phyloP scores from a whole-genome alignment of 2,329 filamentous ascomycete species.

The Coniochaeta sp. region DNA sequence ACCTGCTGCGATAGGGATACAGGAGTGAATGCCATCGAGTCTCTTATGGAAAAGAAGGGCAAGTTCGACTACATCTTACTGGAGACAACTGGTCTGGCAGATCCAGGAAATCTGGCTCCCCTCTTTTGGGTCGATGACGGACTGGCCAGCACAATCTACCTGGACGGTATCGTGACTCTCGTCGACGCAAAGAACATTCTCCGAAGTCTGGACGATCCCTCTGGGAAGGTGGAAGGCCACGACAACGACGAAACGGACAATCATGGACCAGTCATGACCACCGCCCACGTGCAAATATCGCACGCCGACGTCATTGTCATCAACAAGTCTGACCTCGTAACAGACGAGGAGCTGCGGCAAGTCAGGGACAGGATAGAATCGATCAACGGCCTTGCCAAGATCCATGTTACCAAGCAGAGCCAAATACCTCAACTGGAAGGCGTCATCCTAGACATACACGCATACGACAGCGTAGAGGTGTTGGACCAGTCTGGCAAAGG shows the following conservation, averaged over 20 bases:
- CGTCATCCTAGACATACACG: conserved; percentile 80
- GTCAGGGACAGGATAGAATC: conserved; percentile 67
- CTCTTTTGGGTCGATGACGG: conserved; percentile 98
- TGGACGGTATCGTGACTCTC: conserved; percentile 93
- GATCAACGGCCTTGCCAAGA: conserved; percentile 83
- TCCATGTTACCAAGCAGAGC: conserved; percentile 75
- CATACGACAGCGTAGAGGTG: conserved; percentile 75
- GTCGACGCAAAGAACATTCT: conserved; percentile 93
- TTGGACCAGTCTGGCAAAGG: conserved; percentile 68
- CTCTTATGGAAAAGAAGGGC: conserved; percentile 87
- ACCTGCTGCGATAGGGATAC: conserved; percentile 54
- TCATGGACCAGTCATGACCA: conserved; percentile 69
- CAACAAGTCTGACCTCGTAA: conserved; percentile 88
- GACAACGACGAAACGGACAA: conserved; percentile 37
- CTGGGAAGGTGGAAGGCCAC: conserved; percentile 43
- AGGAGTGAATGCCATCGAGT: conserved; percentile 91
- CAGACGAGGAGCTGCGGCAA: conserved; percentile 54
- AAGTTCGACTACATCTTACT: conserved; percentile 96
- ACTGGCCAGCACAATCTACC: conserved; percentile 87
- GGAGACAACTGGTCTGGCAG: conserved; percentile 90
- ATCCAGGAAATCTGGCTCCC: conserved; percentile 91
- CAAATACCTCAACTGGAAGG: conserved; percentile 77
- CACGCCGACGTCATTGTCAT: conserved; percentile 93
- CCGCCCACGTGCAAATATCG: conserved; percentile 91
- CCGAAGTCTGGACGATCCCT: conserved; percentile 67